A percentile compares a stretch with the other conserved stretches of the same genome.
phyloP scores from a whole-genome alignment of 192 early-diverging fungal genomes.

The Backusella tarrabulga region DNA sequence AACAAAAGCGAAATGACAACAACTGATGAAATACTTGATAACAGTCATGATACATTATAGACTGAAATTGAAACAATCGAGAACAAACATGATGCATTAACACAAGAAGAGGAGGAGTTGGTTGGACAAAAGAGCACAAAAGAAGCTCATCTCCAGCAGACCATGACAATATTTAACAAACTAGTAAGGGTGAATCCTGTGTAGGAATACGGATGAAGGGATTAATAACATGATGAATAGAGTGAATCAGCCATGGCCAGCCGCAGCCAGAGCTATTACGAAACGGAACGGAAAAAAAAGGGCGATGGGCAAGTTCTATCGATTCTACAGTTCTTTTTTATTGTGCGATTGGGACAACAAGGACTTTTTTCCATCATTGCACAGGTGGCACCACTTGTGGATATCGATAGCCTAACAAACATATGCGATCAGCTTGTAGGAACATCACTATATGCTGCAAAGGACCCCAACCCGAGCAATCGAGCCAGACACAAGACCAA shows the following conservation, averaged over 20 bases:
- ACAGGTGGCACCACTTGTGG: background rate
- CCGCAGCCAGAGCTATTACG: background rate
- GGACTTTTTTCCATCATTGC: constrained; percentile 3
- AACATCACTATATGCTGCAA: constrained; percentile 1
- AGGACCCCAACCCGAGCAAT: background rate
- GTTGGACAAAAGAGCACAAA: background rate
- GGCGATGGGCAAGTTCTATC: background rate
- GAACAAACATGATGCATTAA: background rate
- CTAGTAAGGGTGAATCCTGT: background rate
- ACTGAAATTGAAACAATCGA: background rate
- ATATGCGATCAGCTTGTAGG: constrained; percentile 13
- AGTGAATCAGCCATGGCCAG: background rate
- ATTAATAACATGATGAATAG: background rate
- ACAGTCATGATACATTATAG: too few relatives aligned
- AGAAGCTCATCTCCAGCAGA: background rate
- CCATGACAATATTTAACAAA: background rate
- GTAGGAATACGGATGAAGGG: too few relatives aligned
- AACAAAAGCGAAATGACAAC: background rate
- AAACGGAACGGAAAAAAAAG: background rate
- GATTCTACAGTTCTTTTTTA: constrained; percentile 10
- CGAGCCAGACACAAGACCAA: background rate
- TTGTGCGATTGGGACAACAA: constrained; percentile 15
- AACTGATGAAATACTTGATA: background rate
- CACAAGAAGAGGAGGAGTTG: background rate
- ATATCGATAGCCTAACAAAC: background rate